Conservation (phyloP, 257 asterid species). For the Solanum arcanum region DNA sequence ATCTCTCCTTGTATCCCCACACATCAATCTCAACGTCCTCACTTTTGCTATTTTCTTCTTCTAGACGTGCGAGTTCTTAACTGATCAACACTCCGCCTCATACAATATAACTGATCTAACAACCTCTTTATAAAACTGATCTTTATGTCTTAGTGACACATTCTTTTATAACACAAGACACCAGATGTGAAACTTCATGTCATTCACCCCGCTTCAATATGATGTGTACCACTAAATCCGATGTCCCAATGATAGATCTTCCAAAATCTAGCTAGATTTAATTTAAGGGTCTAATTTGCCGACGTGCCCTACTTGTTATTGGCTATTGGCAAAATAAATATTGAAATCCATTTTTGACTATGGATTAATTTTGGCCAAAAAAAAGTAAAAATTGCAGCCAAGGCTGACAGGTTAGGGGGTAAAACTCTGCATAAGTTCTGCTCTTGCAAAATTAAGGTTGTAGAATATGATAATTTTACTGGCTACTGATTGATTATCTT, state of each 20-base stretch:
- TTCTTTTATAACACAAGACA: neutral
- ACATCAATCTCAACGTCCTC: neutral
- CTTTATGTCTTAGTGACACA: neutral
- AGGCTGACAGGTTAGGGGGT: neutral
- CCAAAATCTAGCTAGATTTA: neutral
- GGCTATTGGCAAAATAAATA: neutral
- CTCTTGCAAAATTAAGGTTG: neutral
- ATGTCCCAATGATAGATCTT: neutral
- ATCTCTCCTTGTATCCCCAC: neutral
- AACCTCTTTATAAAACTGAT: neutral
- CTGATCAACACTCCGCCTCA: neutral
- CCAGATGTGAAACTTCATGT: neutral
- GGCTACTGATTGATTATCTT: neutral
- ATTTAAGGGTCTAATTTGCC: neutral
- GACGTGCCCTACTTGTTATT: neutral
- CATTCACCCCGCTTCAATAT: neutral
- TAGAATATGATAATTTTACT: neutral
- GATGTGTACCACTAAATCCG: neutral
- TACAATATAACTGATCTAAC: neutral
- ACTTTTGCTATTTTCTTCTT: neutral
- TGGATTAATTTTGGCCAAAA: neutral
- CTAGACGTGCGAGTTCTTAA: neutral
- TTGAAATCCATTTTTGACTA: neutral
- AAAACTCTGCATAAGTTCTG: neutral
- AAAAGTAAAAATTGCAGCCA: neutral